These are phyloP conservation scores for Hypseocharis bilobata DNA, from an alignment of 441 rosid genomes.

Conservation along the genomic window DNA sequence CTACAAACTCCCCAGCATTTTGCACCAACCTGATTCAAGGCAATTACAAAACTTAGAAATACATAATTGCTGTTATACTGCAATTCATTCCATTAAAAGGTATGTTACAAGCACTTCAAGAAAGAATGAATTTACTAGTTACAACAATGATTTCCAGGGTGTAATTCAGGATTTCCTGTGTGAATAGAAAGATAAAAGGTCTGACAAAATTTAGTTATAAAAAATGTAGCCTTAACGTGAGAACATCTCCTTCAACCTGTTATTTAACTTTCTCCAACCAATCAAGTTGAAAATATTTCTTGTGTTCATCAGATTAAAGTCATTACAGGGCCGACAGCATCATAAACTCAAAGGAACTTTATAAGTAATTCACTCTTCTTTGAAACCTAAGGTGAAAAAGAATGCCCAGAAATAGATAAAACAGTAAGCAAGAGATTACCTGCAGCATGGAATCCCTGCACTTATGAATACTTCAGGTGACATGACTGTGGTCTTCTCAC, in stretches of 20 bases:
- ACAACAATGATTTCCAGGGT: background rate
- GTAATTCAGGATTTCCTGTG: background rate
- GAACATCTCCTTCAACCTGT: background rate
- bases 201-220: background rate
- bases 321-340: conserved; percentile 5
- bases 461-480: conserved; percentile 85
- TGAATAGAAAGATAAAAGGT: conserved; percentile 1
- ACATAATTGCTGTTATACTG: conserved; percentile 10
- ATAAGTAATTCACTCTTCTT: background rate
- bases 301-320: background rate
- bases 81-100: conserved; percentile 3
- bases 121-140: background rate
- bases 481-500: conserved; percentile 96
- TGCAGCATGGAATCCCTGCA: conserved; percentile 96
- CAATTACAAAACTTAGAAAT: conserved; percentile 23
- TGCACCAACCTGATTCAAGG: conserved; percentile 74
- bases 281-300: background rate
- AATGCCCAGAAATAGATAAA: conserved; percentile 17
- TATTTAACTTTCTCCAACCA: background rate
- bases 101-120: background rate
- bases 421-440: conserved; percentile 39
- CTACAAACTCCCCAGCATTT: conserved; percentile 96
- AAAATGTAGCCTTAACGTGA: background rate
- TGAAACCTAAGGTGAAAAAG: conserved; percentile 11
- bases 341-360: background rate